Evolutionary conservation across 2,329 filamentous ascomycete genomes (phyloP).

Genomic region (Xylariaceae sp.): DNA sequence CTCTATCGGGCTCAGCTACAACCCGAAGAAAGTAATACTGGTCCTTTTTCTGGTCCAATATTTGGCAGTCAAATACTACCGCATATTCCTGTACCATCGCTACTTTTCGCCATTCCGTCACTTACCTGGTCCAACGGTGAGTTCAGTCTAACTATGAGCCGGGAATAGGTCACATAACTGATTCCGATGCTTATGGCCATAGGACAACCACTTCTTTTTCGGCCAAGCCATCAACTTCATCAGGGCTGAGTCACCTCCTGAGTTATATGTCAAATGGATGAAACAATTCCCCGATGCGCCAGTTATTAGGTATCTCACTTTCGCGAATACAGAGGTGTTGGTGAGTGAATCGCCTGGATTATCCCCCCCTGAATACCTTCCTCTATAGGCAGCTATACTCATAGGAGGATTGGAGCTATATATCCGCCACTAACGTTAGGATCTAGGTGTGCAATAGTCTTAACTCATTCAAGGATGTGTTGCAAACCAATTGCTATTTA

Average conservation of each 20-base stretch:
- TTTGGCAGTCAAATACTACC: conserved; percentile 16
- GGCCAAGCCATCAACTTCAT: conserved; percentile 27
- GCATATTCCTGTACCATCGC: conserved; percentile 22
- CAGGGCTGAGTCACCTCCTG: conserved; percentile 19
- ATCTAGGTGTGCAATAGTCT: conserved; percentile 28
- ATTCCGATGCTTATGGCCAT: not conserved
- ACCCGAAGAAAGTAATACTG: not conserved
- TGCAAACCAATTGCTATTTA: conserved; percentile 35
- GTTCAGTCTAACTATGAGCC: not conserved
- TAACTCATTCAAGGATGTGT: conserved; percentile 32
- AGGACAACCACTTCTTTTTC: conserved; percentile 30
- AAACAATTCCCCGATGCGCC: conserved; percentile 31
- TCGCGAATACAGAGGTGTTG: conserved; percentile 34
- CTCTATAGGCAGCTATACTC: not conserved
- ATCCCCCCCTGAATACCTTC: not conserved
- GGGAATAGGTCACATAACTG: not conserved
- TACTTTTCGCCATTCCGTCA: conserved; percentile 26
- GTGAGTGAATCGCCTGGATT: not conserved
- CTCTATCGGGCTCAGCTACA: not conserved
- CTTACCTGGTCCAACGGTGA: conserved; percentile 21
- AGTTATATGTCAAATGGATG: conserved; percentile 31
- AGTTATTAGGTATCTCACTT: conserved; percentile 35
- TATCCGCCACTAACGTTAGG: not conserved
- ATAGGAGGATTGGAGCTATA: not conserved
- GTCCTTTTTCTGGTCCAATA: conserved; percentile 19